Evolutionary conservation across 805 yeast species (phyloP).

Genomic region (Candida stauntonica): DNA sequence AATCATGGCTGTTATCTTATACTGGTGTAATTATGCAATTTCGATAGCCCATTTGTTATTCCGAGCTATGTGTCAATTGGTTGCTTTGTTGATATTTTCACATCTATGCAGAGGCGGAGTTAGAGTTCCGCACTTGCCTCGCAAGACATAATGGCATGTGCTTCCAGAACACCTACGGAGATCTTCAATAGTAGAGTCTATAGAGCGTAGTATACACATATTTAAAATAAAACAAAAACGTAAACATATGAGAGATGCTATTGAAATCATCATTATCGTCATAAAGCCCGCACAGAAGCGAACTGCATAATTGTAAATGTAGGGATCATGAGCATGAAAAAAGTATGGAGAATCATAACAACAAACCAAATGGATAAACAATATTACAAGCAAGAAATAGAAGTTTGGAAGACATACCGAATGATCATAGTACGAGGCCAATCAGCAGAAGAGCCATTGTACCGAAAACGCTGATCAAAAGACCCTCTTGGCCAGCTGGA

Average conservation of each 20-base stretch:
- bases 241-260: not conserved
- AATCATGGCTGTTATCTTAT: no score
- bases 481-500: not conserved
- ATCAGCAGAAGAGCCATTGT: conserved; percentile 2
- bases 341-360: not conserved
- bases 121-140: not conserved
- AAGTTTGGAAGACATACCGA: no score
- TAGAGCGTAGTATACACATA: not conserved
- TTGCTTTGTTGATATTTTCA: no score
- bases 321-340: not conserved
- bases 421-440: conserved; percentile 8
- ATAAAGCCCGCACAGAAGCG: no score
- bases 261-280: not conserved
- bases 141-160: not conserved
- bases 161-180: no score
- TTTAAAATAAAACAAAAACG: not conserved
- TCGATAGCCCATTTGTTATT: no score
- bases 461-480: conserved; percentile 1
- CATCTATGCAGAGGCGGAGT: not conserved
- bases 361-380: not conserved
- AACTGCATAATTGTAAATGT: not conserved
- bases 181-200: not conserved
- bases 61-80: no score
- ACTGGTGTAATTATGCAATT: no score
- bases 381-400: no score